Evolutionary conservation across 2,329 filamentous ascomycete genomes (phyloP).

Genomic region (Furcasterigmium furcatum): DNA sequence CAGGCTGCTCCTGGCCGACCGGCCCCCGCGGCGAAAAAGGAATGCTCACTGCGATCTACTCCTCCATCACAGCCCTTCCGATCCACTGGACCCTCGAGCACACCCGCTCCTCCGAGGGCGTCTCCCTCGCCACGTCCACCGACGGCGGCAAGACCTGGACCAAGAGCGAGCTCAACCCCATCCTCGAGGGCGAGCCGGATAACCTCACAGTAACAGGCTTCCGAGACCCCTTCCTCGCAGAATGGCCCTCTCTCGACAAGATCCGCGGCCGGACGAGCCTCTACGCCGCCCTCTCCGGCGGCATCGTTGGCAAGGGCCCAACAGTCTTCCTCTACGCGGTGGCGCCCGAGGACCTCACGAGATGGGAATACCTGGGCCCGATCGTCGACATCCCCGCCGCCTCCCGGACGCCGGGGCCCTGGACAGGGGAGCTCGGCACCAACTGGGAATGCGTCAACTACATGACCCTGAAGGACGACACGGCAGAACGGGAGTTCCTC

Average conservation of each 20-base stretch:
- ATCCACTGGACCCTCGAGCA: slow-evolving; percentile 35
- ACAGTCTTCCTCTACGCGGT: slow-evolving; percentile 44
- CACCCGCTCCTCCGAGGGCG: slow-evolving; percentile 33
- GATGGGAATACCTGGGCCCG: slow-evolving; percentile 42
- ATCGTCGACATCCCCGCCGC: slow-evolving; percentile 36
- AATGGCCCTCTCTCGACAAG: slow-evolving; percentile 22
- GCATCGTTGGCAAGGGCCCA: slow-evolving; percentile 34
- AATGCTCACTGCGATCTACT: slow-evolving; percentile 27
- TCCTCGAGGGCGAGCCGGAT: slow-evolving; percentile 23
- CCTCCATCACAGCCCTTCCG: slow-evolving; percentile 26
- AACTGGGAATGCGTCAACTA: slow-evolving; percentile 51
- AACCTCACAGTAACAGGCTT: slow-evolving; percentile 24
- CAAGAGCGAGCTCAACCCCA: slow-evolving; percentile 24
- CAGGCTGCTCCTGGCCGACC: slow-evolving; percentile 44
- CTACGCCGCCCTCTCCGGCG: slow-evolving; percentile 46
- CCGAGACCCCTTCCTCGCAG: slow-evolving; percentile 27
- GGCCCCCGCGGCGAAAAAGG: slow-evolving; percentile 37
- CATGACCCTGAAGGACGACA: slow-evolving; percentile 30
- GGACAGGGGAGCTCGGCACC: slow-evolving; percentile 45
- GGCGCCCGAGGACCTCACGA: slow-evolving; percentile 29
- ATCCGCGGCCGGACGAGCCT: slow-evolving; percentile 21
- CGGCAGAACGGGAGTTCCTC: slow-evolving; percentile 31
- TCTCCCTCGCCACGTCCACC: slow-evolving; percentile 32
- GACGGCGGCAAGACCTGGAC: slow-evolving; percentile 31
- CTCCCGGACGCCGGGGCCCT: slow-evolving; percentile 30